phyloP scores from a whole-genome alignment of 306 rosid species.

The Rubus parviflorus region DNA sequence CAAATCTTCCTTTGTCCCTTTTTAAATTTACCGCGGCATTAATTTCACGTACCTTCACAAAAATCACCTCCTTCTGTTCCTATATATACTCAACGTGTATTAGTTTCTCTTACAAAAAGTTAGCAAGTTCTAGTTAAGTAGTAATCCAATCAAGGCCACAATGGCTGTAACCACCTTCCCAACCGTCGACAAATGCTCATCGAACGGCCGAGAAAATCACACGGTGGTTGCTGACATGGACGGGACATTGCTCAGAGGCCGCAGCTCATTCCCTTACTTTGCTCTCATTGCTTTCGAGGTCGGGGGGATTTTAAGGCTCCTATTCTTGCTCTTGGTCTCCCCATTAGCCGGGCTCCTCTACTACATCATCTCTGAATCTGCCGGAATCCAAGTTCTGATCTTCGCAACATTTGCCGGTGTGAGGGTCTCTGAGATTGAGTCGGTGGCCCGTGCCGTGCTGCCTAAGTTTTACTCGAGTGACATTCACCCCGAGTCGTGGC shows the following conservation, averaged over 20 bases:
- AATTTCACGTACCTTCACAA: background rate
- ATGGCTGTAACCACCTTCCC: constrained; percentile 40
- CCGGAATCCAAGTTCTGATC: constrained; percentile 66
- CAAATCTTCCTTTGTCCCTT: constrained; percentile 16
- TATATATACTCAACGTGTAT: constrained; percentile 14
- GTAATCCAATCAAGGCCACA: background rate
- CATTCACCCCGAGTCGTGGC: constrained; percentile 65
- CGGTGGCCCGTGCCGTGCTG: constrained; percentile 70
- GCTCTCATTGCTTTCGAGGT: constrained; percentile 75
- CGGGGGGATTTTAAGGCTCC: constrained; percentile 68
- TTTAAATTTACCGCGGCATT: background rate
- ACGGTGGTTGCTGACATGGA: constrained; percentile 88
- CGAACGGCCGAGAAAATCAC: constrained; percentile 62
- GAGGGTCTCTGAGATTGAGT: constrained; percentile 56
- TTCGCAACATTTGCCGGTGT: constrained; percentile 61
- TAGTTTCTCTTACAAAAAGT: background rate
- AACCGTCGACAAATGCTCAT: constrained; percentile 48
- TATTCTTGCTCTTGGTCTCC: constrained; percentile 52
- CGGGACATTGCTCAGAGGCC: constrained; percentile 69
- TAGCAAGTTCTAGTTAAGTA: background rate
- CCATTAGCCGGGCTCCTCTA: constrained; percentile 73
- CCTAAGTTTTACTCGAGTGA: constrained; percentile 71
- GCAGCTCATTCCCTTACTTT: constrained; percentile 84
- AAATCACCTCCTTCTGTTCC: background rate
- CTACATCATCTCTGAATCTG: constrained; percentile 67